Base-by-base conservation (phyloP, 208 protist genomes). In the Sergeia podlipaevii region DNA sequence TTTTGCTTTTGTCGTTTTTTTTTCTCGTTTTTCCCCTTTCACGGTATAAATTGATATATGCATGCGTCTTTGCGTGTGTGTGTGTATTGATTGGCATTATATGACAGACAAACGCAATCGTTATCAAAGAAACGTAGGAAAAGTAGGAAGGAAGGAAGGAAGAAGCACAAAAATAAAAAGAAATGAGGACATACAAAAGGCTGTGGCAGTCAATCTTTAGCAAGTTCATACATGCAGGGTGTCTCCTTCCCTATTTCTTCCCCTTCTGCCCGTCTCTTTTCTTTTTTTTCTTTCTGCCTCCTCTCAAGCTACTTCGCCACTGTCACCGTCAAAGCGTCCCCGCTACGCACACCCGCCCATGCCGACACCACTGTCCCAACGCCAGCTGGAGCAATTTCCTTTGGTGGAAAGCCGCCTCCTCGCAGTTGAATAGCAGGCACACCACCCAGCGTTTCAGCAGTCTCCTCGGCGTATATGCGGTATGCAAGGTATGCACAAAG, bases 401-500 rank as follows among this genome's bases (percentile, higher is more conserved):
- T 69, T 0, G 86, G 79, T 18, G 86, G 86, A 42, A 90, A 73
- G 29, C 77, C 62, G 50, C 48, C 53, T n/a, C n/a, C n/a, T 29
- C 69, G 46, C 44, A 77, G 26, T 54, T 59, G 60, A 36, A 89
- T 49, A 36, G 39, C 23, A 36, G 82, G 55, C 53, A 63, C 36
- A 34, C 43, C 23, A 39, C 61, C n/a, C 44, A 70, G 81, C 29
- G 67, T 65, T n/a, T n/a, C n/a, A n/a, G 44, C 42, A 17, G 59
- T 65, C 8, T 85, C 65, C 24, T 72, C 70, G 1, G 30, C 43
- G 49, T 83, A 76, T 29, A 82, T 51, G n/a, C 64, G 24, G 42
- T 80, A 88, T 13, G 85, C 74, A 3, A 93, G 38, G 50, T 87
- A 90, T 1, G 76, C 41, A 0, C 81, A 51, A 13, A 93, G 54